A percentile compares a stretch with the other conserved stretches of the same genome.
phyloP scores from a whole-genome alignment of 768 basidiomycete species.

The Dioszegia hungarica region DNA sequence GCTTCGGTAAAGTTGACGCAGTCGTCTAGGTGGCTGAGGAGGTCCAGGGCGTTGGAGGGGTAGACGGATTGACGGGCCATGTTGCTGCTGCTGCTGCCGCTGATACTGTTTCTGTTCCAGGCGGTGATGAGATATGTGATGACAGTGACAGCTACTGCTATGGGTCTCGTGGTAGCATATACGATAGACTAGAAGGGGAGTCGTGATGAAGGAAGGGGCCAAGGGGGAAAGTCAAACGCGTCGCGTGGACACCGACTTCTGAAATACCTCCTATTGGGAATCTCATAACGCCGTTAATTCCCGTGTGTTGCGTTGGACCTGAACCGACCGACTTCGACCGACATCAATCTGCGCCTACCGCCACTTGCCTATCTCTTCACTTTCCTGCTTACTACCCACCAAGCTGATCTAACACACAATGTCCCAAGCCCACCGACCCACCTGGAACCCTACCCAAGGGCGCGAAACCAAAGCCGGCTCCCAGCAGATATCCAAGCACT shows the following conservation, averaged over 20 bases:
- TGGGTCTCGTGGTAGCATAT: too few relatives aligned
- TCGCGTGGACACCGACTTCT: too few relatives aligned
- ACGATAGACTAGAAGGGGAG: too few relatives aligned
- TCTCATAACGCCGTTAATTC: neutral
- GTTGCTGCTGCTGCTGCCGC: too few relatives aligned
- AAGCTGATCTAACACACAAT: conserved; percentile 26
- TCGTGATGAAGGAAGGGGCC: too few relatives aligned
- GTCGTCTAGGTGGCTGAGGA: conserved; percentile 38
- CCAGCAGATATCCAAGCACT: conserved; percentile 83
- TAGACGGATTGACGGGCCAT: conserved; percentile 16
- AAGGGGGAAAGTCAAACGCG: conserved; percentile 4
- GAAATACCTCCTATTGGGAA: too few relatives aligned
- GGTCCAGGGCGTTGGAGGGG: conserved; percentile 23
- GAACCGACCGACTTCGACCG: neutral
- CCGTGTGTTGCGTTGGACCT: neutral
- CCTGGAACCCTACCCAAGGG: conserved; percentile 94
- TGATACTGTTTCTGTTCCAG: too few relatives aligned
- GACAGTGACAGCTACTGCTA: too few relatives aligned
- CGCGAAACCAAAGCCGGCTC: conserved; percentile 87
- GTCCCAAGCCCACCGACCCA: conserved; percentile 49
- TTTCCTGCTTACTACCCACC: neutral
- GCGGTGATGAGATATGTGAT: too few relatives aligned
- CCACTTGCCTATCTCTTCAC: neutral
- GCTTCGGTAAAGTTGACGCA: conserved; percentile 37
- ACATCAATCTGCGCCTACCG: neutral